Evolutionary conservation across 2,329 filamentous ascomycete species (phyloP).

Genomic region (Pyrenochaeta sp.): DNA sequence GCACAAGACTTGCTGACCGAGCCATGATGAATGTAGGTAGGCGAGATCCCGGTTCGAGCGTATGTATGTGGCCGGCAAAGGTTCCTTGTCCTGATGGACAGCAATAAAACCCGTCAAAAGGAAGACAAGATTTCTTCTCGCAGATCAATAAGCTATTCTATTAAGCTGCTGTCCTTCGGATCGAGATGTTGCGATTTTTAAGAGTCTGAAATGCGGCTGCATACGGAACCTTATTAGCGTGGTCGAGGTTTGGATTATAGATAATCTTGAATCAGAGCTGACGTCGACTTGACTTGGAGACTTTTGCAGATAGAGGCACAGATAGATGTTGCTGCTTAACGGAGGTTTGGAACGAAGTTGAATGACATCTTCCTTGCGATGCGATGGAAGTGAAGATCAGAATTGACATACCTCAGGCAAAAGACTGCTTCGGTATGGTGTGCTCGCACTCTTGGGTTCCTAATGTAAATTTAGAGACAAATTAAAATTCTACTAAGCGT

Average conservation of each 20-base stretch:
- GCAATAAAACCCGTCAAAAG: background rate
- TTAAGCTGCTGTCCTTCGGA: slow-evolving; percentile 5
- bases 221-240: slow-evolving; percentile 15
- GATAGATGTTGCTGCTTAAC: too few relatives aligned
- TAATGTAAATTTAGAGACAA: too few relatives aligned
- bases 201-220: slow-evolving; percentile 11
- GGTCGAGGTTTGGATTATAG: background rate
- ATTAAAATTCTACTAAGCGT: background rate
- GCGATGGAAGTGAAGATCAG: background rate
- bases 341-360: too few relatives aligned
- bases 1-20: slow-evolving; percentile 47
- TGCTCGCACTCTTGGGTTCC: too few relatives aligned
- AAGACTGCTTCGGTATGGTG: too few relatives aligned
- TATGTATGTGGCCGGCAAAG: slow-evolving; percentile 15
- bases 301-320: too few relatives aligned
- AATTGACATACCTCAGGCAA: slow-evolving; percentile 22
- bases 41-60: slow-evolving; percentile 19
- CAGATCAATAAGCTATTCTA: slow-evolving; percentile 14
- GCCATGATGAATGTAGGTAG: slow-evolving; percentile 24
- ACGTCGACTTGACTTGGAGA: too few relatives aligned
- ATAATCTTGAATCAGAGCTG: background rate
- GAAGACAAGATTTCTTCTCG: slow-evolving; percentile 1
- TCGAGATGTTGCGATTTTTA: slow-evolving; percentile 4
- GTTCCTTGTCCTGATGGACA: too few relatives aligned
- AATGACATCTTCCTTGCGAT: too few relatives aligned